phyloP scores from a whole-genome alignment of 164 flowering plant species.

The Vitis rupestris region DNA sequence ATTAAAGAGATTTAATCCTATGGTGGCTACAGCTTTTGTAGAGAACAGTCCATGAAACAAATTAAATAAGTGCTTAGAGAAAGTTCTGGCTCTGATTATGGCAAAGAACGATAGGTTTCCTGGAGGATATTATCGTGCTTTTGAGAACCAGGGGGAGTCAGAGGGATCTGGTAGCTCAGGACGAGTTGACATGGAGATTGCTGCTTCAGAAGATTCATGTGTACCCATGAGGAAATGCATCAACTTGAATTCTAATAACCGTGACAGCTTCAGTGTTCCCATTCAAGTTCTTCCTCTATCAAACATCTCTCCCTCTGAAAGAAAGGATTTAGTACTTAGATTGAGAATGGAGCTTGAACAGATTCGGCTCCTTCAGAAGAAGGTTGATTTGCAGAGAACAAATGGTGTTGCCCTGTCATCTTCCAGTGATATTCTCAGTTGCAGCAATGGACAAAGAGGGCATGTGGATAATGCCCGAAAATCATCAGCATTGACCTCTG shows the following conservation, averaged over 20 bases:
- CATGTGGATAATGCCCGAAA: constrained; percentile 10
- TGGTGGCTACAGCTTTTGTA: neutral
- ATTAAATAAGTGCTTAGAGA: neutral
- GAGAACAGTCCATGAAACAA: neutral
- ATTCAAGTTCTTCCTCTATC: constrained; percentile 35
- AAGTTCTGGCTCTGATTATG: constrained; percentile 19
- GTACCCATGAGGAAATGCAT: constrained; percentile 39
- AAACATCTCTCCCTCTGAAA: constrained; percentile 33
- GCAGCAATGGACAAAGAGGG: constrained; percentile 23
- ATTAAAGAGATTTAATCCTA: neutral
- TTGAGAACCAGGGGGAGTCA: constrained; percentile 31
- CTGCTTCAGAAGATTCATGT: constrained; percentile 40
- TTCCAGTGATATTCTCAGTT: constrained; percentile 33
- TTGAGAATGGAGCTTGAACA: constrained; percentile 47
- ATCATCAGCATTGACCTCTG: constrained; percentile 14
- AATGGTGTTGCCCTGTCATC: constrained; percentile 22
- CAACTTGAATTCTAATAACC: constrained; percentile 29
- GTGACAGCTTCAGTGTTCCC: constrained; percentile 37
- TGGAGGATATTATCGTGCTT: constrained; percentile 22
- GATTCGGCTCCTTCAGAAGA: constrained; percentile 38
- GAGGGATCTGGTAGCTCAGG: constrained; percentile 66
- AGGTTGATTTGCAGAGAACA: constrained; percentile 29
- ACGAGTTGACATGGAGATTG: constrained; percentile 34
- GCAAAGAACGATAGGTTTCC: constrained; percentile 30
- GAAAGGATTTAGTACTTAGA: constrained; percentile 30